phyloP scores from a whole-genome alignment of 306 rosid genomes.

The Trichosanthes cucumerina region DNA sequence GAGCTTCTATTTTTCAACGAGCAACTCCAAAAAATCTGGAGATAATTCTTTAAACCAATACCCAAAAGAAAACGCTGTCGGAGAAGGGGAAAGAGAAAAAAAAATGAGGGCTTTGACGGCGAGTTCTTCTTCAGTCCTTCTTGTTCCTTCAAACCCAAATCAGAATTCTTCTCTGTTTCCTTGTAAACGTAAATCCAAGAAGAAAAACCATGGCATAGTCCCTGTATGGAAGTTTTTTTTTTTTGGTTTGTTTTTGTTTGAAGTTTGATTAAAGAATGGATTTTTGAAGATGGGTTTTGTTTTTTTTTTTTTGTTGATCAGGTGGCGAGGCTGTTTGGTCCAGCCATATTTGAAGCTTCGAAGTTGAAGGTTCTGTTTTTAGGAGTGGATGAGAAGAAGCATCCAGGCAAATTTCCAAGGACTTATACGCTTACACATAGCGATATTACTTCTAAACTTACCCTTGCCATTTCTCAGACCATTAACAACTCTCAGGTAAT shows the following conservation, averaged over 20 bases:
- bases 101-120: slow-evolving; percentile 48
- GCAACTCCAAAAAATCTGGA: background rate
- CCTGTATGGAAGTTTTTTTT: slow-evolving; percentile 30
- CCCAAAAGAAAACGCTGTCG: background rate
- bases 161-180: slow-evolving; percentile 14
- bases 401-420: slow-evolving; percentile 77
- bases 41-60: background rate
- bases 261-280: background rate
- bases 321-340: slow-evolving; percentile 88
- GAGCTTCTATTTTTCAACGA: background rate
- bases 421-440: slow-evolving; percentile 84
- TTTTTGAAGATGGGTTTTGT: background rate
- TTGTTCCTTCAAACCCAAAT: slow-evolving; percentile 20
- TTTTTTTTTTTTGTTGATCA: slow-evolving; percentile 11
- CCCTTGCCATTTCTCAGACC: slow-evolving; percentile 77
- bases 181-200: slow-evolving; percentile 20
- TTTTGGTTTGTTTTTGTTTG: background rate
- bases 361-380: slow-evolving; percentile 76
- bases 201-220: slow-evolving; percentile 36
- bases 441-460: slow-evolving; percentile 74
- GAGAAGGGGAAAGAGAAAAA: no score
- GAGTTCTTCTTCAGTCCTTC: slow-evolving; percentile 34
- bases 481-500: slow-evolving; percentile 75
- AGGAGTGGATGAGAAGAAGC: slow-evolving; percentile 77
- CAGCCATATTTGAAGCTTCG: slow-evolving; percentile 86